Percentiles rank a stretch among this genome's conserved stretches.
These are phyloP conservation scores for Decorospora gaudefroyi DNA, from an alignment of 2,329 filamentous ascomycete genomes.

Conservation along the genomic window DNA sequence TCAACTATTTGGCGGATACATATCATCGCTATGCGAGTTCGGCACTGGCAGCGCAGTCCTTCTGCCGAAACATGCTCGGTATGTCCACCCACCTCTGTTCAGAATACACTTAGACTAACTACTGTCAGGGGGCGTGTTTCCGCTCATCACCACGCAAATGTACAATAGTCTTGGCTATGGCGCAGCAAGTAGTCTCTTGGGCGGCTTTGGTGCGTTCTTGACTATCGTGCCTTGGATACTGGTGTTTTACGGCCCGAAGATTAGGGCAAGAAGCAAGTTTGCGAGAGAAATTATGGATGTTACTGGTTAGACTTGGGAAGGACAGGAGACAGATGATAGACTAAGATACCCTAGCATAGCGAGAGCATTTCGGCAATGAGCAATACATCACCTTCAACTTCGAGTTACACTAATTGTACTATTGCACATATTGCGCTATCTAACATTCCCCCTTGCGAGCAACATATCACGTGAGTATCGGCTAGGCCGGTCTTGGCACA, in stretches of 20 bases:
- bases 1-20: constrained; percentile 90
- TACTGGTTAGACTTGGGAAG: not conserved
- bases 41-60: constrained; percentile 82
- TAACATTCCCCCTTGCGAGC: no score
- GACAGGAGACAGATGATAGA: not conserved
- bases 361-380: no score
- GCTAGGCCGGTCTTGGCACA: no score
- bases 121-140: constrained; percentile 68
- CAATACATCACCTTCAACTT: no score
- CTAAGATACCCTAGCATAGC: constrained; percentile 4
- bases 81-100: constrained; percentile 3
- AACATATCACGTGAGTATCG: not conserved
- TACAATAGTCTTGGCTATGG: constrained; percentile 73
- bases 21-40: constrained; percentile 86
- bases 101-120: constrained; percentile 4
- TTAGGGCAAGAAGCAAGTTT: constrained; percentile 76
- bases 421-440: no score
- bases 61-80: constrained; percentile 79
- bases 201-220: constrained; percentile 68
- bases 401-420: no score
- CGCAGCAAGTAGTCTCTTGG: constrained; percentile 73
- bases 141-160: constrained; percentile 73
- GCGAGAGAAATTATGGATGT: constrained; percentile 55
- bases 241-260: constrained; percentile 75
- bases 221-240: constrained; percentile 88